Percentiles rank a stretch among this genome's conserved stretches.
These are phyloP conservation scores for Syncephalastrum sp. DNA, from an alignment of 371 early-diverging fungal species.

Conservation along the genomic window DNA sequence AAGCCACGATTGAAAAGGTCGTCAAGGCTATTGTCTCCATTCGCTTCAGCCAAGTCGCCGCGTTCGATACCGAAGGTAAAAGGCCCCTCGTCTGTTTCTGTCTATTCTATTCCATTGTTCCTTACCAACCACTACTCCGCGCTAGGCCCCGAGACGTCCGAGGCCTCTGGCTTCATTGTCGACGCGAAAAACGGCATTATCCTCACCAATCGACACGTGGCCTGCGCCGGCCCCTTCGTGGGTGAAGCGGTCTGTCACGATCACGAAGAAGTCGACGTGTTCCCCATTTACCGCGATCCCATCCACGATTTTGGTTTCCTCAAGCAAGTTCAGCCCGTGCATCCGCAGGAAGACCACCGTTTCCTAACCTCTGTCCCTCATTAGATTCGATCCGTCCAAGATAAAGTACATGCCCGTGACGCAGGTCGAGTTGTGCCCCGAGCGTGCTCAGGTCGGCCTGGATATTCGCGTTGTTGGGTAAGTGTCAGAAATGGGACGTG, in stretches of 20 bases:
- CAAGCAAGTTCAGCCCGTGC: conserved; percentile 28
- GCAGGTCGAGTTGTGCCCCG: conserved; percentile 78
- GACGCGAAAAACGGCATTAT: conserved; percentile 86
- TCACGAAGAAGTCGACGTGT: conserved; percentile 89
- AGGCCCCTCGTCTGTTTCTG: background rate
- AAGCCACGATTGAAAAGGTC: conserved; percentile 63
- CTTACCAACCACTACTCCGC: no score
- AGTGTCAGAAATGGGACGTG: conserved; percentile 2
- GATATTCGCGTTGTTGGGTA: conserved; percentile 92
- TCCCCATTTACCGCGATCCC: conserved; percentile 85
- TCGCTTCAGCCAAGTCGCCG: conserved; percentile 71
- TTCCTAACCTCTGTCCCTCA: conserved; percentile 8
- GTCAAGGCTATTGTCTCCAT: conserved; percentile 79
- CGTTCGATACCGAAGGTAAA: conserved; percentile 82
- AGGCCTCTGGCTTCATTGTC: conserved; percentile 94
- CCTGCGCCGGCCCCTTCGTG: conserved; percentile 88
- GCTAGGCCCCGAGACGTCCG: conserved; percentile 45
- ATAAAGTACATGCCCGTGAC: conserved; percentile 81
- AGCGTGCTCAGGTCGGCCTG: conserved; percentile 83
- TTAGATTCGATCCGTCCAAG: conserved; percentile 69
- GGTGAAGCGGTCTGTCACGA: conserved; percentile 88
- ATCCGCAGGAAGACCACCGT: no score
- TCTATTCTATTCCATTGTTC: conserved; percentile 39
- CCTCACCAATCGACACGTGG: conserved; percentile 92
- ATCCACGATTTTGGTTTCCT: conserved; percentile 72